Percentiles rank a stretch among this genome's conserved stretches.
These are phyloP conservation scores for Populus hybrid DNA, from an alignment of 441 rosid genomes.

Conservation along the genomic window DNA sequence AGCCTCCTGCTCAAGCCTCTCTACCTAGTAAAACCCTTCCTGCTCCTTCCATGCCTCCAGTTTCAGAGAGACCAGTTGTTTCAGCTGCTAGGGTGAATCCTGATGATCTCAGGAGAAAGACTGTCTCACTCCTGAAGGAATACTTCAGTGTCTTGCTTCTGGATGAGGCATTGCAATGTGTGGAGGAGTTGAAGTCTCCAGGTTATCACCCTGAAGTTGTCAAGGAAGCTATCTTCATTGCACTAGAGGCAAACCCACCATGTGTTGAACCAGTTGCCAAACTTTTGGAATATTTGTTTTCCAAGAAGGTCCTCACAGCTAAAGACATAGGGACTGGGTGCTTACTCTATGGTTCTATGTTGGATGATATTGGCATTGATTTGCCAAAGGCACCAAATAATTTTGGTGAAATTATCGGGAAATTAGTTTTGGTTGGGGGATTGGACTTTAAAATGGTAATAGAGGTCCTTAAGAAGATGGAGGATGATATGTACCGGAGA, in stretches of 20 bases:
- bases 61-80: constrained; percentile 42
- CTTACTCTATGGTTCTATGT: constrained; percentile 58
- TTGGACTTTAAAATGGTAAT: constrained; percentile 53
- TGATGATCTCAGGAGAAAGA: constrained; percentile 54
- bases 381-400: constrained; percentile 72
- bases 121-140: constrained; percentile 66
- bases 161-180: constrained; percentile 76
- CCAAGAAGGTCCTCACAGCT: constrained; percentile 46
- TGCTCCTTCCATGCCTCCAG: constrained; percentile 27
- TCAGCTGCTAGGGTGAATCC: constrained; percentile 38
- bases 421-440: constrained; percentile 47
- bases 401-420: constrained; percentile 78
- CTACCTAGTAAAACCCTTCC: constrained; percentile 22
- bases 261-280: constrained; percentile 46
- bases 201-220: constrained; percentile 72
- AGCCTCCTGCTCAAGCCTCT: constrained; percentile 29
- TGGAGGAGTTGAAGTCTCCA: constrained; percentile 67
- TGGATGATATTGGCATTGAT: constrained; percentile 85
- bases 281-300: constrained; percentile 52
- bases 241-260: constrained; percentile 69
- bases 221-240: constrained; percentile 75
- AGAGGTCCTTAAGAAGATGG: constrained; percentile 65
- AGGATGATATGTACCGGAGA: constrained; percentile 54
- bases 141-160: constrained; percentile 50
- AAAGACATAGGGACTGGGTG: constrained; percentile 66